phyloP scores from a whole-genome alignment of 2,329 filamentous ascomycete genomes.

The Colletotrichum coccodes region DNA sequence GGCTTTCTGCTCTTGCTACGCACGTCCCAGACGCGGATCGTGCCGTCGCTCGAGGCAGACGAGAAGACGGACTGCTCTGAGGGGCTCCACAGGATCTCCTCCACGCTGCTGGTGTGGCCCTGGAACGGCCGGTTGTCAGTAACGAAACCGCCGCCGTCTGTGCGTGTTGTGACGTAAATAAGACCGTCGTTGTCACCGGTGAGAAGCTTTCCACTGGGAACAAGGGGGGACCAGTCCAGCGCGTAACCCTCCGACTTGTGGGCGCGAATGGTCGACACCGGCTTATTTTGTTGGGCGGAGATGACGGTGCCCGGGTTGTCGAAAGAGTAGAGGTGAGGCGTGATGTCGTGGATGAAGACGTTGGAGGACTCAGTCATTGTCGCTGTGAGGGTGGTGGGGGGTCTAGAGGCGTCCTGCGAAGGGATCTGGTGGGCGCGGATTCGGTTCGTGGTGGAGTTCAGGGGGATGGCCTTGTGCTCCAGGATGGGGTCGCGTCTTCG shows the following conservation, averaged over 20 bases:
- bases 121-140: constrained; percentile 86
- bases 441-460: constrained; percentile 90
- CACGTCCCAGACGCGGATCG: constrained; percentile 95
- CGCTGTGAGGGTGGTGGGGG: constrained; percentile 86
- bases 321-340: constrained; percentile 87
- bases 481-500: constrained; percentile 88
- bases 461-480: constrained; percentile 88
- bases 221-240: constrained; percentile 91
- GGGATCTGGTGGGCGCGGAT: constrained; percentile 88
- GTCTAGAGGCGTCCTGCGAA: constrained; percentile 73
- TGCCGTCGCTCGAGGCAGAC: constrained; percentile 93
- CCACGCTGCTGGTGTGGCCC: constrained; percentile 86
- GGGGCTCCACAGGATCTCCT: constrained; percentile 97
- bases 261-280: constrained; percentile 85
- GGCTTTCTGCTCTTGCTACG: constrained; percentile 89
- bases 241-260: constrained; percentile 96
- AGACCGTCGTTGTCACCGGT: constrained; percentile 92
- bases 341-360: constrained; percentile 94
- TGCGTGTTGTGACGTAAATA: constrained; percentile 89
- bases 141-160: constrained; percentile 88
- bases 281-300: constrained; percentile 86
- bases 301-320: constrained; percentile 87
- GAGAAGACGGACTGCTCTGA: constrained; percentile 94
- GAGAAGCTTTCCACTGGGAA: constrained; percentile 84
- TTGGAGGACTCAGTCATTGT: constrained; percentile 92